Evolutionary conservation across 75 land plant genomes (phyloP), one percentile per base, ranked within the genome.

Genomic region (Gnetum montanum): DNA sequence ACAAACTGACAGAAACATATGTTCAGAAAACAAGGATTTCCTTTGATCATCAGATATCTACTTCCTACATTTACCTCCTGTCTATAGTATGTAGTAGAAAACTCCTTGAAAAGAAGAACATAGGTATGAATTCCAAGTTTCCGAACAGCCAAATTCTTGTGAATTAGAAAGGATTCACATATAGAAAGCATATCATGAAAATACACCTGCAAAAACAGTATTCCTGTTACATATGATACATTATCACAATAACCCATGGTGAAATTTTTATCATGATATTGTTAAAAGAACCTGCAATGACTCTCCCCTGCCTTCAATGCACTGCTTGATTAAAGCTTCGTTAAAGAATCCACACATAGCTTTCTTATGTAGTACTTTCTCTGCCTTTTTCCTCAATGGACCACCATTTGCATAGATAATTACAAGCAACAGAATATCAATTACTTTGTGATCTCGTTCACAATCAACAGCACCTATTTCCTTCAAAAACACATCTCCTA

Each of bases 381-480:
- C 77, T 47, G 80, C 70, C 46, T 53, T 77, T 61, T 80, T 90
- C 43, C 63, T 73, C 60, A 79, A 52, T 19, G 73, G 59, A n/a
- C 78, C 85, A 35, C 88, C 84, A 72, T 87, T 87, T 34, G 62
- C 68, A 65, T 72, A 72, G 37, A 87, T 75, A 24, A 90, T 77
- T 50, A 87, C 33, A 35, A 90, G 71, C 19, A 90, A 63, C 93
- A 86, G 83, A 29, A 90, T 26, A 59, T 90, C 96, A 49, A 90
- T 76, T 25, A 81, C 82, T 65, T 83, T 90, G 59, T 90, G 82
- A 55, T 90, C 77, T 2, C 41, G 67, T 49, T 71, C 69, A 18
- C 76, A 57, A 28, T 77, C 73, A 41, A 80, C 48, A 49, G 43
- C 24, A 47, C 76, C 78, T 25, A 90, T 64, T 60, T 90, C 96